Conservation (phyloP, 202 grass and related monocot genomes). For the Schoenoplectus tabernaemontani region DNA sequence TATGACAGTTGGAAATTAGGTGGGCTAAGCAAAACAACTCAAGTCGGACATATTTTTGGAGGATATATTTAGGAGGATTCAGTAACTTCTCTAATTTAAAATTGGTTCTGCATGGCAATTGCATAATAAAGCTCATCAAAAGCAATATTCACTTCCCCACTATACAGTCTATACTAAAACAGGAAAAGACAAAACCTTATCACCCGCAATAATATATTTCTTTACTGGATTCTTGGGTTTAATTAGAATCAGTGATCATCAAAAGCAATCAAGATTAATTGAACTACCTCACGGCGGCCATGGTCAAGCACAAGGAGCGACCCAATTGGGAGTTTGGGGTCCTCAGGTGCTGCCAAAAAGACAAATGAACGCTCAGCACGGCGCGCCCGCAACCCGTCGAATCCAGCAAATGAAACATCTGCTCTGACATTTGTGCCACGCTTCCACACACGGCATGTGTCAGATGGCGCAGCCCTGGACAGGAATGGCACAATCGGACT, state of each 20-base stretch:
- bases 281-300: conserved; percentile 41
- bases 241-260: neutral
- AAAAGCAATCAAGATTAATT: neutral
- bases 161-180: neutral
- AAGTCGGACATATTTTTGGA: neutral
- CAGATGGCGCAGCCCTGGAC: conserved; percentile 70
- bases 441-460: conserved; percentile 98
- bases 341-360: conserved; percentile 63
- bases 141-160: neutral
- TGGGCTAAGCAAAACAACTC: neutral
- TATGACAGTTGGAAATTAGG: neutral
- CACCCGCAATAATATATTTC: neutral
- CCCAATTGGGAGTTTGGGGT: conserved; percentile 47
- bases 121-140: neutral
- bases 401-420: conserved; percentile 82
- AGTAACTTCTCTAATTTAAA: neutral
- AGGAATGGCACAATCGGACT: conserved; percentile 85
- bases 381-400: conserved; percentile 83
- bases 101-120: neutral
- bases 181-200: neutral
- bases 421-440: conserved; percentile 67
- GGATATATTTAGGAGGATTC: neutral
- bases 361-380: conserved; percentile 80
- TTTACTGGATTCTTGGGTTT: neutral
- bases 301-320: conserved; percentile 94